Evolutionary conservation across 371 early-diverging fungal genomes (phyloP), one percentile per base, ranked within the genome.

Genomic region (Rhizopus microsporus): DNA sequence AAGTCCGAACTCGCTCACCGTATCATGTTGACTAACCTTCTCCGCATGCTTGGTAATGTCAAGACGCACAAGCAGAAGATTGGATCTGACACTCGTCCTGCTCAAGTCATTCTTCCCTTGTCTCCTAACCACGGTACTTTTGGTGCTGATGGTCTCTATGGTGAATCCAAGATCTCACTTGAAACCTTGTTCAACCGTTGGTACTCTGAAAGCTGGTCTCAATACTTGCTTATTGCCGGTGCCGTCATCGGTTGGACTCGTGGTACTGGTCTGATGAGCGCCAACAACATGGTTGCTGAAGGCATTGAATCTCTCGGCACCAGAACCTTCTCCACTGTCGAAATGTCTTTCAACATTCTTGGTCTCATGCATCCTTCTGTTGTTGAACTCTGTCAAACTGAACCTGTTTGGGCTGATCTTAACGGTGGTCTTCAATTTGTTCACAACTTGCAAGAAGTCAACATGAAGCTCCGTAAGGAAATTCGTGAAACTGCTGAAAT

Each of bases 201-300:
- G 94, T 80, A 88, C 52, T 86, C 96, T 56, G 97, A 97, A 71
- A 83, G 84, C 57, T 97, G 97, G 97, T 80, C 87, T 45, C 81
- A 79, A 71, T 93, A 96, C 82, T 75, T 97, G 63, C 82, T 92
- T 38, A 88, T 97, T 43, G 80, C 93, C 46, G 97, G 97, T 62
- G 93, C 95, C 44, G 92, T 93, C 42, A 97, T 97, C 68, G 98
- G 98, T 23, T 97, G 98, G 97, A 97, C 98, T 37, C 90, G 97
- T 66, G 96, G 98, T 62, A 97, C 98, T 45, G 96, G 96, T 48
- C 81, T 96, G 68, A 96, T 96, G 97, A 83, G 84, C 48, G 84
- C 85, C 52, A 96, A 95, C 82, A 95, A 96, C 79, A 84, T 93
- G 52, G 88, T 95, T 49, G 92, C 96, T 35, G 91, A 94, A 68